phyloP scores from a whole-genome alignment of 192 early-diverging fungal species.

The Mortierella claussenii region DNA sequence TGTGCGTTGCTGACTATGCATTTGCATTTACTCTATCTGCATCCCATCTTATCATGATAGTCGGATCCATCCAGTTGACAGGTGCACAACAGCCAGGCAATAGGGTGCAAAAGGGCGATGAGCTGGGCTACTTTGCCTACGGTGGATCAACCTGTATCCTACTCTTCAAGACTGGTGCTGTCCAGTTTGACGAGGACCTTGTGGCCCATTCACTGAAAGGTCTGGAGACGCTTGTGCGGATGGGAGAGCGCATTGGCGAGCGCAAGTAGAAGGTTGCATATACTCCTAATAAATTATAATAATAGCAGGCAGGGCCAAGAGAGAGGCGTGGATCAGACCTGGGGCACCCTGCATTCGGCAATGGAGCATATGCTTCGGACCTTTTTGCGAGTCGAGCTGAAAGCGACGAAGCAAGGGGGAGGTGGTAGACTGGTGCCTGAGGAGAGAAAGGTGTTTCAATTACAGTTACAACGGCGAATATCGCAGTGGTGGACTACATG shows the following conservation, averaged over 20 bases:
- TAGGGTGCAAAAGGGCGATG: conserved; percentile 70
- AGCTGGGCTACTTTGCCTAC: conserved; percentile 82
- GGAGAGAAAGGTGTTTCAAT: no score
- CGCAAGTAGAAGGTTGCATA: background rate
- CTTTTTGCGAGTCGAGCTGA: no score
- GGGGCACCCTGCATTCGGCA: no score
- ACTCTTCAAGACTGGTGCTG: conserved; percentile 70
- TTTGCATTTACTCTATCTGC: background rate
- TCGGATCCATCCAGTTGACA: conserved; percentile 75
- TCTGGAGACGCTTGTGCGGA: conserved; percentile 70
- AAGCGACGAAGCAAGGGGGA: no score
- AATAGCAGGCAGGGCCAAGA: no score
- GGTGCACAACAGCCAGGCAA: conserved; percentile 53
- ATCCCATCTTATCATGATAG: conserved; percentile 26
- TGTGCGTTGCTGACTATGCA: background rate
- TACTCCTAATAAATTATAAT: no score
- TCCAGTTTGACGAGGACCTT: conserved; percentile 75
- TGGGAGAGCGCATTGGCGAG: conserved; percentile 52
- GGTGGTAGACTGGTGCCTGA: no score
- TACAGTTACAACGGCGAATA: no score
- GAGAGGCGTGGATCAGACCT: no score
- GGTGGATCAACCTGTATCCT: conserved; percentile 78
- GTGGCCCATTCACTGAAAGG: conserved; percentile 59
- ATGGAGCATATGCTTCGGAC: no score
- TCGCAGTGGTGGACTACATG: no score